Evolutionary conservation across 2,329 filamentous ascomycete species (phyloP).

Genomic region (Blumeriella jaapii): DNA sequence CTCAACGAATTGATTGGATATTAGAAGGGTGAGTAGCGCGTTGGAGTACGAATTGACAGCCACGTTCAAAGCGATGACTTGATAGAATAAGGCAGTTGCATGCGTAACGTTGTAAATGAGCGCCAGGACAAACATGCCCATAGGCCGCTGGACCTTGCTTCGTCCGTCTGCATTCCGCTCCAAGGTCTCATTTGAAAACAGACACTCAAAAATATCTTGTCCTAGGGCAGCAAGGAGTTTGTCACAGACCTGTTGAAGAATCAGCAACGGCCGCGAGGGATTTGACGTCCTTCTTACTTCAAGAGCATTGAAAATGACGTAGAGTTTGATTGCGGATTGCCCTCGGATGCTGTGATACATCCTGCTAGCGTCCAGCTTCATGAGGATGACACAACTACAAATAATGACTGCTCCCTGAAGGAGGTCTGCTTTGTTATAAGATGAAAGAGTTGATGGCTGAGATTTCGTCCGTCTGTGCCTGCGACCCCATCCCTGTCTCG

Average conservation of each 20-base stretch:
- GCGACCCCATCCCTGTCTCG: constrained; percentile 23
- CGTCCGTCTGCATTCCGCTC: constrained; percentile 79
- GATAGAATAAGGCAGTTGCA: constrained; percentile 82
- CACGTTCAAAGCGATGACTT: constrained; percentile 95
- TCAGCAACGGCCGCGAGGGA: neutral
- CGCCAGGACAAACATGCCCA: constrained; percentile 84
- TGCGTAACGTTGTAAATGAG: constrained; percentile 82
- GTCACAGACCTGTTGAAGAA: constrained; percentile 84
- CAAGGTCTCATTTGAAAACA: constrained; percentile 87
- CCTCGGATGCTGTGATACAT: constrained; percentile 98
- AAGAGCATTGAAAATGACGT: constrained; percentile 96
- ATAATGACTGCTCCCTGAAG: constrained; percentile 84
- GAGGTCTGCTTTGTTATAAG: constrained; percentile 90
- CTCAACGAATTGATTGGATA: constrained; percentile 98
- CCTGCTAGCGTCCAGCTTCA: constrained; percentile 85
- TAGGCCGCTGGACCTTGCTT: constrained; percentile 78
- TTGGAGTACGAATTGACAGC: constrained; percentile 99
- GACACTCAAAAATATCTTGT: constrained; percentile 90
- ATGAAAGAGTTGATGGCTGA: constrained; percentile 70
- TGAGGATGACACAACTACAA: constrained; percentile 71
- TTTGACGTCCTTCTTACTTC: constrained; percentile 42
- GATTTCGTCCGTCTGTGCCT: constrained; percentile 69
- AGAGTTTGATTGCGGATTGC: constrained; percentile 94
- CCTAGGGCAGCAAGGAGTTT: constrained; percentile 82
- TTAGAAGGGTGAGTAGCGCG: constrained; percentile 76